Percentiles rank a stretch among this genome's conserved stretches.
Conservation (phyloP, 768 basidiomycete genomes). For the Phylloporus sp. region DNA sequence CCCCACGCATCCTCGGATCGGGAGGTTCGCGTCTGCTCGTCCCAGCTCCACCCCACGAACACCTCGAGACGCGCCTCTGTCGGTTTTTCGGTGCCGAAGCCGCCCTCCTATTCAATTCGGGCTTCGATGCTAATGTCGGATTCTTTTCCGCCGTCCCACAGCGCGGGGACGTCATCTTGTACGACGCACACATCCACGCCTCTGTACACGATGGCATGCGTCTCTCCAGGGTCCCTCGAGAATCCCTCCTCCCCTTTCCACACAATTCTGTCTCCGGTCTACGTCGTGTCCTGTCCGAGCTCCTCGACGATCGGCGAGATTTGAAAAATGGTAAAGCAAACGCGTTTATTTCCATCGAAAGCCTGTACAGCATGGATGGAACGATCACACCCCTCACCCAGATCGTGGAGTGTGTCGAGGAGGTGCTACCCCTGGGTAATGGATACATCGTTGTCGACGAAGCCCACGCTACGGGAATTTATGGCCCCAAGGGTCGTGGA, state of each 20-base stretch:
- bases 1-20: slow-evolving; percentile 72
- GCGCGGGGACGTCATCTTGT: slow-evolving; percentile 67
- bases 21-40: slow-evolving; percentile 85
- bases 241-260: slow-evolving; percentile 45
- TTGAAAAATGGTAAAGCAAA: slow-evolving; percentile 39
- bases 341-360: slow-evolving; percentile 83
- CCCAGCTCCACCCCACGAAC: slow-evolving; percentile 48
- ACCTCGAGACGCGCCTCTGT: slow-evolving; percentile 66
- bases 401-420: slow-evolving; percentile 60
- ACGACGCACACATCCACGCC: slow-evolving; percentile 87
- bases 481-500: slow-evolving; percentile 74
- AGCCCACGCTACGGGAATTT: slow-evolving; percentile 90
- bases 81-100: slow-evolving; percentile 57
- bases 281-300: slow-evolving; percentile 36
- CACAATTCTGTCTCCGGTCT: slow-evolving; percentile 68
- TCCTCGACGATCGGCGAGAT: slow-evolving; percentile 35
- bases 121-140: slow-evolving; percentile 88
- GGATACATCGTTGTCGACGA: slow-evolving; percentile 83
- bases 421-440: slow-evolving; percentile 55
- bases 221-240: slow-evolving; percentile 43
- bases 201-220: slow-evolving; percentile 88
- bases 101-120: slow-evolving; percentile 86
- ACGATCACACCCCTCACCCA: slow-evolving; percentile 72
- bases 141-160: slow-evolving; percentile 82
- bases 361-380: slow-evolving; percentile 94